phyloP scores from a whole-genome alignment of 495 filamentous ascomycete genomes.

The Diplogelasinospora grovesii region DNA sequence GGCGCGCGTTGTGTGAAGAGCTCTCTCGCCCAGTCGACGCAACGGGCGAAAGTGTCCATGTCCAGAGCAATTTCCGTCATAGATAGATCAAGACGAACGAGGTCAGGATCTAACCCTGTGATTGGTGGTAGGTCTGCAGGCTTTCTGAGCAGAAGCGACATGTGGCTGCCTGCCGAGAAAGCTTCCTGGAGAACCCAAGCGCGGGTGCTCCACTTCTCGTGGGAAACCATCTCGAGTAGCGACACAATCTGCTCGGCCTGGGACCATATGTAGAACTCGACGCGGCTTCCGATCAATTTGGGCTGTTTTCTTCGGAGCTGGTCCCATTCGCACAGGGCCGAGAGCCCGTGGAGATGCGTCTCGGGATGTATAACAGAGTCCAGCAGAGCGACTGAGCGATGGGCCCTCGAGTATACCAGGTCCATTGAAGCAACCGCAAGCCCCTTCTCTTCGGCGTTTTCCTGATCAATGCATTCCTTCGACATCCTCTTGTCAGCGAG shows the following conservation, averaged over 20 bases:
- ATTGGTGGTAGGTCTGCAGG: not conserved
- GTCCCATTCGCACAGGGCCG: not conserved
- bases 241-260: not conserved
- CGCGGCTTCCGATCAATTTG: not conserved
- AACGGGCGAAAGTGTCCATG: not conserved
- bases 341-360: not conserved
- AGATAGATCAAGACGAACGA: not conserved
- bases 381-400: not conserved
- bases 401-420: constrained; percentile 18
- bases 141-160: not conserved
- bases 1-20: not conserved
- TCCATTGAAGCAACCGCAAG: constrained; percentile 21
- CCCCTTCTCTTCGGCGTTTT: constrained; percentile 16
- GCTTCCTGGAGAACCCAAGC: not conserved
- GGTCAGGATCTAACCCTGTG: not conserved
- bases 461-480: constrained; percentile 22
- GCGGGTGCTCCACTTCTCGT: not conserved
- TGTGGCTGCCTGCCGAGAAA: not conserved
- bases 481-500: too few relatives aligned
- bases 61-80: not conserved
- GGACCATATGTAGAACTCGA: not conserved
- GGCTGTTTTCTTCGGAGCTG: not conserved
- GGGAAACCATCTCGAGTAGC: not conserved
- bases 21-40: not conserved
- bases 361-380: not conserved